A percentile compares a stretch with the other conserved stretches of the same genome.
These are phyloP conservation scores for Heterobasidion parviporum DNA, from an alignment of 1,284 basidiomycete species.

Conservation along the genomic window DNA sequence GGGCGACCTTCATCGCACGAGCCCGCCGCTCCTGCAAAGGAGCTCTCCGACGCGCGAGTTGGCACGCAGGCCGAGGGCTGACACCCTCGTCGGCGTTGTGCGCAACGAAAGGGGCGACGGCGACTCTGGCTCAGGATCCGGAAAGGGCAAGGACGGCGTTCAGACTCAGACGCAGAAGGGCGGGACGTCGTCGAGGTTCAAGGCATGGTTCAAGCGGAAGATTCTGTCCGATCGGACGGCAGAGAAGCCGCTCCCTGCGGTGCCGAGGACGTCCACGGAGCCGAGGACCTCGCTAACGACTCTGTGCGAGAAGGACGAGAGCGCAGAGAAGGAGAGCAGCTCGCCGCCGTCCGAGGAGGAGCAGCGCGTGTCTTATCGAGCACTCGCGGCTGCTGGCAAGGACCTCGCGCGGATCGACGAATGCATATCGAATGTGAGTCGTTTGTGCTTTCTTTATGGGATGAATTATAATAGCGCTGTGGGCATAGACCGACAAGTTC, in stretches of 20 bases:
- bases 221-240: slow-evolving; percentile 28
- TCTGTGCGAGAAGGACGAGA: slow-evolving; percentile 9
- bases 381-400: slow-evolving; percentile 40
- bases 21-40: background rate
- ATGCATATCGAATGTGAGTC: slow-evolving; percentile 32
- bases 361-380: slow-evolving; percentile 32
- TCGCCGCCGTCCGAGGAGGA: slow-evolving; percentile 14
- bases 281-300: slow-evolving; percentile 21
- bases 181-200: slow-evolving; percentile 23
- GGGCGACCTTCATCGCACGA: slow-evolving; percentile 9
- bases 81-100: slow-evolving; percentile 6
- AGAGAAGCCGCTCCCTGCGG: slow-evolving; percentile 24
- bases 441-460: background rate
- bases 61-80: slow-evolving; percentile 18
- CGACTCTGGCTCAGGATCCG: background rate
- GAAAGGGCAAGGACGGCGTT: background rate
- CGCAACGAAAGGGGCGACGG: background rate
- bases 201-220: slow-evolving; percentile 57
- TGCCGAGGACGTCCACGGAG: slow-evolving; percentile 3
- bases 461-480: no score
- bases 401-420: slow-evolving; percentile 47
- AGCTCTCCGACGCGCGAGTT: slow-evolving; percentile 3
- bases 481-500: slow-evolving; percentile 4
- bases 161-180: background rate
- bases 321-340: slow-evolving; percentile 6